Conservation (phyloP, 1,284 basidiomycete genomes). For the Takashimella tepidaria region DNA sequence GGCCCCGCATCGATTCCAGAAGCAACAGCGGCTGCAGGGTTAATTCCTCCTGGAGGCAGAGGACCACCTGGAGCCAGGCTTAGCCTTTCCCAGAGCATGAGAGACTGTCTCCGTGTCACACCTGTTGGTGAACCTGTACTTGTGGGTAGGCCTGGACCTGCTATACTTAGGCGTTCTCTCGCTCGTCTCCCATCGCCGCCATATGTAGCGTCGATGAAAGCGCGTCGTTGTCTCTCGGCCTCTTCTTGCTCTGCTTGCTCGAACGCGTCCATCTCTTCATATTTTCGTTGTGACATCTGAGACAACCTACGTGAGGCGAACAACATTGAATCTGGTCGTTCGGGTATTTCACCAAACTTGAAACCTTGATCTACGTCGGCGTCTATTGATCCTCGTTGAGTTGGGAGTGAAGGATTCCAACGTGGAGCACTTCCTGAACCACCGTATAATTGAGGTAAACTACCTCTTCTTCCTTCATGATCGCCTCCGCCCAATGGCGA, state of each 20-base stretch:
- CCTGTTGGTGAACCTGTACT: slow-evolving; percentile 17
- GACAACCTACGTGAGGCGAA: background rate
- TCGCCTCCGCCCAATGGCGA: background rate
- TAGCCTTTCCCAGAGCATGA: slow-evolving; percentile 40
- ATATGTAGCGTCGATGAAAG: slow-evolving; percentile 44
- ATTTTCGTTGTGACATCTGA: background rate
- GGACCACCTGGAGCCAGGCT: slow-evolving; percentile 11
- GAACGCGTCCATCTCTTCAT: slow-evolving; percentile 24
- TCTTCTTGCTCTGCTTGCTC: slow-evolving; percentile 41
- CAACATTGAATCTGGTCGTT: background rate
- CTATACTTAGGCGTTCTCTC: slow-evolving; percentile 38
- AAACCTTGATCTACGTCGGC: slow-evolving; percentile 21
- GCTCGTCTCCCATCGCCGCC: slow-evolving; percentile 38
- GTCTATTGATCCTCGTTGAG: slow-evolving; percentile 29
- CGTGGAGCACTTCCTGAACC: slow-evolving; percentile 27
- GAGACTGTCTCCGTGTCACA: slow-evolving; percentile 28
- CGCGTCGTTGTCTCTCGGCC: slow-evolving; percentile 43
- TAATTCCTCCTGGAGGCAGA: slow-evolving; percentile 1
- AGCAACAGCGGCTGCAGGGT: no score
- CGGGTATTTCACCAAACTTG: slow-evolving; percentile 31
- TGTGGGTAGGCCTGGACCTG: slow-evolving; percentile 19
- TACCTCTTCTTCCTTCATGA: slow-evolving; percentile 31
- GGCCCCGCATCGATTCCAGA: background rate
- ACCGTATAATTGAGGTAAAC: slow-evolving; percentile 38
- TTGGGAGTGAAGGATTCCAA: slow-evolving; percentile 31